Evolutionary conservation across 176 grass and related monocot genomes (phyloP), one percentile per base, ranked within the genome.

Genomic region (Rhynchospora breviuscula): DNA sequence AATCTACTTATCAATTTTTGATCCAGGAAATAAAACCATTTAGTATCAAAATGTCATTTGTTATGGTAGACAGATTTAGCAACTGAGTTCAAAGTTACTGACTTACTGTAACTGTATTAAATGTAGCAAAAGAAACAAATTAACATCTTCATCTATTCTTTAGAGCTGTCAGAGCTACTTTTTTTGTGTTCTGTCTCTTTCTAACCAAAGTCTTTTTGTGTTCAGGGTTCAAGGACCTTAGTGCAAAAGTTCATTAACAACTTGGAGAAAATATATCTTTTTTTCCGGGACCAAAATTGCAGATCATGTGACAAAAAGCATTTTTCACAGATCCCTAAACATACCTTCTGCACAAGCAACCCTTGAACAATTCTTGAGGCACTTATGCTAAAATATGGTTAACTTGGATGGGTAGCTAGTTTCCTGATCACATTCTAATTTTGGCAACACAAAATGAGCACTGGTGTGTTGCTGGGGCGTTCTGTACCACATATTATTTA

Each of bases 161-260:
- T 12, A 74, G 43, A 74, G n/a, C 10, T 48, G 69, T 22, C 69
- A 74, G 69, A 74, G 45, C 45, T 74, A 19, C 69, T 13, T 74
- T 14, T 73, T 48, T 74, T 21, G 68, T n/a, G 18, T 72, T 74
- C 48, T 25, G 69, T 74, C 45, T 51, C 69, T 74, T 74, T 51
- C 19, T 48, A 18, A 73, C 43, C 45, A 49, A 71, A 26, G 11
- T 45, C 13, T 8, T 80, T 79, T 62, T 59, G 29, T 62, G 54
- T 52, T n/a, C 75, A 29, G 35, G 57, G 19, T 57, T 52, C 81
- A 17, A 85, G 71, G 58, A 85, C 52, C 33, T 77, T 22, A 76
- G 45, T 46, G 53, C 54, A 33, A 85, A 59, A 76, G n/a, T 85
- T 29, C 56, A 74, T 29, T 8, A 67, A 47, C 3, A 44, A 53